A percentile compares a stretch with the other conserved stretches of the same genome.
Conservation (phyloP, 805 yeast species). For the Wickerhamiella sergipiensis region DNA sequence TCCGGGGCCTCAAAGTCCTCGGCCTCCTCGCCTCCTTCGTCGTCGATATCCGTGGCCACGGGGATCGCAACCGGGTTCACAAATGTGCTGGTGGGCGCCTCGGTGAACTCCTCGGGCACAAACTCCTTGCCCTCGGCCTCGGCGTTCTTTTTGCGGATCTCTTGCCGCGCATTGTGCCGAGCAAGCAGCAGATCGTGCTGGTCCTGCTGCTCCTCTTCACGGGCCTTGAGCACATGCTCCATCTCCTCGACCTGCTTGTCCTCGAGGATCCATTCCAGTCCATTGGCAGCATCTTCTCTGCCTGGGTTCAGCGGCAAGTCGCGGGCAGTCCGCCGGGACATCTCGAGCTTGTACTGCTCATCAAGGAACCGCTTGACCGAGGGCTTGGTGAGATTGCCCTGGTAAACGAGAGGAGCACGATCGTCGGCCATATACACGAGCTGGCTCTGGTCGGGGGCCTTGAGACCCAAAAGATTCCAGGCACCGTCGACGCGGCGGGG, state of each 20-base stretch:
- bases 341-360: conserved; percentile 17
- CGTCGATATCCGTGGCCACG: not conserved
- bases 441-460: conserved; percentile 16
- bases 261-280: conserved; percentile 16
- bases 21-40: conserved; percentile 3
- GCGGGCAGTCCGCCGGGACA: conserved; percentile 12
- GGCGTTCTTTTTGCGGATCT: conserved; percentile 8
- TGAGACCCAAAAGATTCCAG: conserved; percentile 16
- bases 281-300: conserved; percentile 15
- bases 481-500: conserved; percentile 18
- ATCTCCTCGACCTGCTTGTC: conserved; percentile 15
- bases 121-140: conserved; percentile 4
- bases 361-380: conserved; percentile 17
- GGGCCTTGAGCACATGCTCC: conserved; percentile 11
- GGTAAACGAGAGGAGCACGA: conserved; percentile 16
- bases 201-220: conserved; percentile 6
- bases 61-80: not conserved
- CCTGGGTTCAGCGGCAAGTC: conserved; percentile 4
- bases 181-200: conserved; percentile 3
- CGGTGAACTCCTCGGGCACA: conserved; percentile 1
- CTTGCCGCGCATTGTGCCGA: conserved; percentile 10
- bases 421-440: conserved; percentile 18
- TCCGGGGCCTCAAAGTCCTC: not conserved
- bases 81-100: no score
- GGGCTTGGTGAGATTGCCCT: conserved; percentile 20